Conservation (phyloP, 192 early-diverging fungal genomes). For the Pilobolus umbonatus region DNA sequence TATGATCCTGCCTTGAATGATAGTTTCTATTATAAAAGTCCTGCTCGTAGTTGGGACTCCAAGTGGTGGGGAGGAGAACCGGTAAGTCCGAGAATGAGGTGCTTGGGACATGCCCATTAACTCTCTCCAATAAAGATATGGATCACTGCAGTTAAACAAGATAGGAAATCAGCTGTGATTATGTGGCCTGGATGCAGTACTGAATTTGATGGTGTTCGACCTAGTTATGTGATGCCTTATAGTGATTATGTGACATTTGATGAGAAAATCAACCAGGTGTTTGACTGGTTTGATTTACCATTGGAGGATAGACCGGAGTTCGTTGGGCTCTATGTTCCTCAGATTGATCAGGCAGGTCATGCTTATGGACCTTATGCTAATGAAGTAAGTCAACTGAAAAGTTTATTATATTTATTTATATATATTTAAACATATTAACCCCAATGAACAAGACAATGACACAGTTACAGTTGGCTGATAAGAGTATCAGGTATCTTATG, state of each 20-base stretch:
- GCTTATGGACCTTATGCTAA: slow-evolving; percentile 60
- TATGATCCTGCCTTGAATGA: slow-evolving; percentile 68
- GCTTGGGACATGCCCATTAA: not conserved
- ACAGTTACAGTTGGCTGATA: slow-evolving; percentile 49
- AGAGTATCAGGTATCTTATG: slow-evolving; percentile 55
- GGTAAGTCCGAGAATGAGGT: slow-evolving; percentile 38
- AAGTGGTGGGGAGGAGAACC: slow-evolving; percentile 93
- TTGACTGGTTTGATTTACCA: slow-evolving; percentile 79
- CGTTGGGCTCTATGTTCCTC: slow-evolving; percentile 71
- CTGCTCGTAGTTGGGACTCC: slow-evolving; percentile 50
- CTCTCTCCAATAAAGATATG: slow-evolving; percentile 56
- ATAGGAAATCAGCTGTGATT: slow-evolving; percentile 62
- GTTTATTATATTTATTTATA: not conserved
- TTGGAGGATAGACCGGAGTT: slow-evolving; percentile 66
- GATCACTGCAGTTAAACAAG: slow-evolving; percentile 79
- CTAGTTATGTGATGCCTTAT: slow-evolving; percentile 67
- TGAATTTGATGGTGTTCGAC: slow-evolving; percentile 45
- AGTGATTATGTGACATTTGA: slow-evolving; percentile 37
- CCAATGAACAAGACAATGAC: slow-evolving; percentile 21
- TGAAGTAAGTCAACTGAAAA: slow-evolving; percentile 38
- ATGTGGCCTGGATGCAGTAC: slow-evolving; percentile 89
- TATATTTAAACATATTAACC: not conserved
- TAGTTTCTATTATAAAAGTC: slow-evolving; percentile 75
- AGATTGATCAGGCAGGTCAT: slow-evolving; percentile 80
- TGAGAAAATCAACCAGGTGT: slow-evolving; percentile 56